Base-by-base conservation (phyloP, 345 rosid species). In the Arabidopsis suecica region DNA sequence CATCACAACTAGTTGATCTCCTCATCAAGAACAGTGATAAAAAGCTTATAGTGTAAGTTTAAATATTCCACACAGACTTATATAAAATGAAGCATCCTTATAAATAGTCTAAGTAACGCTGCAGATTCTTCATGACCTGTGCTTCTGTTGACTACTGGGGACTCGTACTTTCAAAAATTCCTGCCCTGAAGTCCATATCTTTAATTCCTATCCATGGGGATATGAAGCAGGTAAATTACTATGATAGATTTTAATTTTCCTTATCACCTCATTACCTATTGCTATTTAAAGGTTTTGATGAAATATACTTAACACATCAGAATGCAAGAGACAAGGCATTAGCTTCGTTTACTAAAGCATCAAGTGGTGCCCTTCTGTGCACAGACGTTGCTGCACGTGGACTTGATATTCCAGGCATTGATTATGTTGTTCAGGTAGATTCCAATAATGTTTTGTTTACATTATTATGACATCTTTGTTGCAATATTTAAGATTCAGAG, bases 341-440 rank as follows among this genome's bases (percentile, higher is more conserved):
- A 72, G 88, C 94, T 69, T 80, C 87, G 59, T 95, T 95, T 72
- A 87, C 90, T 3, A 82, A 92, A 57, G 88, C 87, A 70, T 83
- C 91, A 74, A 86, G 86, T 72, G 97, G 91, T 71, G 72, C 83
- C 67, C 97, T 95, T 82, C 84, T 90, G 48, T 92, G 96, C 75
- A 95, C 98, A 60, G 98, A 95, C 82, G 96, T 92, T 23, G 96
- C 99, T 59, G 98, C 99, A 36, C 91, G 97, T 72, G 99, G 98
- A 50, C 90, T 95, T 42, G 98, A 95, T 83, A 95, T 95, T 77
- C 94, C 96, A 0, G 94, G 97, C 54, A 90, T 89, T 83, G 98
- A 92, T 76, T 92, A 84, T 75, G 87, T 95, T 68, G 85, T 95
- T 73, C 98, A 95, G 98, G 98, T 90, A 78, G 55, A 67, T 53